Conservation (phyloP, 805 yeast species). For the Candida broadrunensis region DNA sequence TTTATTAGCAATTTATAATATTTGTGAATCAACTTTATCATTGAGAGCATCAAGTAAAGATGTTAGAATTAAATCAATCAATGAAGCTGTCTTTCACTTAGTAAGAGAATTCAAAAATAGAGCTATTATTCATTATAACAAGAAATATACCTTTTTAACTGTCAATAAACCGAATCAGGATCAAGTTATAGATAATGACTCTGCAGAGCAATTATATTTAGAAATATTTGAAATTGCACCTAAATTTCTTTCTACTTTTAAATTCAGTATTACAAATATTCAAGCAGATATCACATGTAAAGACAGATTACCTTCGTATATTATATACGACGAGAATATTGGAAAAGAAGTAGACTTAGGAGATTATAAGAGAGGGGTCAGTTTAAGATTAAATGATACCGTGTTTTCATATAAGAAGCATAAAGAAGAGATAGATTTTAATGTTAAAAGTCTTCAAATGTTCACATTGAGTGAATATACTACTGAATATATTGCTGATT, state of each 20-base stretch:
- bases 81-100: constrained; percentile 33
- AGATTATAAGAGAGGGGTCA: constrained; percentile 37
- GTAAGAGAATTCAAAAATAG: constrained; percentile 31
- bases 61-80: constrained; percentile 30
- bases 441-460: constrained; percentile 22
- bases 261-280: constrained; percentile 21
- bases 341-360: constrained; percentile 30
- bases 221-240: constrained; percentile 35
- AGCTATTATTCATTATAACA: constrained; percentile 20
- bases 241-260: constrained; percentile 19
- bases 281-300: constrained; percentile 37
- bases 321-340: constrained; percentile 17
- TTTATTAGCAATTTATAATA: constrained; percentile 21
- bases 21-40: constrained; percentile 16
- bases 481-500: constrained; percentile 32
- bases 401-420: constrained; percentile 18
- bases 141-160: constrained; percentile 16
- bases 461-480: constrained; percentile 37
- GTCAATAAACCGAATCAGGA: background rate
- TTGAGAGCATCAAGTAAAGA: constrained; percentile 23
- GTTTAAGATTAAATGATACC: constrained; percentile 19
- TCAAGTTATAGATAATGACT: background rate
- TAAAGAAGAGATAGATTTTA: constrained; percentile 17
- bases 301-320: constrained; percentile 36
- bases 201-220: constrained; percentile 5